Conservation (phyloP, 441 rosid genomes). For the Adansonia rubrostipa region DNA sequence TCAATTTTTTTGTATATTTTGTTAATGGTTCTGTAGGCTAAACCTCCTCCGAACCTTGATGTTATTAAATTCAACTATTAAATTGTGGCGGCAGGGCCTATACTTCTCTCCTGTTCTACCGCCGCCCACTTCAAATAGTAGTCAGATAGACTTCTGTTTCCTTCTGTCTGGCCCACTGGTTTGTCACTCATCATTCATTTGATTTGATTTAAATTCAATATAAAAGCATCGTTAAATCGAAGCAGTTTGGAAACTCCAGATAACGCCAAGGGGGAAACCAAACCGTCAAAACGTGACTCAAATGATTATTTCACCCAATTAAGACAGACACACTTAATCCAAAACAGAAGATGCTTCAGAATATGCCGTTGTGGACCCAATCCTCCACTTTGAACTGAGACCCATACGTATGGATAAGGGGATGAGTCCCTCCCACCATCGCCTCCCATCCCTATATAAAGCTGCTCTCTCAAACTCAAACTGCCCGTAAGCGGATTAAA, state of each 20-base stretch:
- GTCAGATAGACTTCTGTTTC: background rate
- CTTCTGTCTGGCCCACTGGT: background rate
- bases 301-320: slow-evolving; percentile 22
- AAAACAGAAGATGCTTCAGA: slow-evolving; percentile 35
- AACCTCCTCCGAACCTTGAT: too few relatives aligned
- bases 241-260: background rate
- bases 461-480: background rate
- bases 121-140: background rate
- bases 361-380: slow-evolving; percentile 25
- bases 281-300: slow-evolving; percentile 24
- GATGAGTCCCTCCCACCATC: background rate
- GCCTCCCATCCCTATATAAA: slow-evolving; percentile 13
- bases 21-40: too few relatives aligned
- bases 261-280: background rate
- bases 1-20: too few relatives aligned
- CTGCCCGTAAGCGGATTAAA: background rate
- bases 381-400: background rate
- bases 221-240: background rate
- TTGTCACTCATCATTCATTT: too few relatives aligned
- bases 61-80: too few relatives aligned
- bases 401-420: background rate
- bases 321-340: slow-evolving; percentile 23
- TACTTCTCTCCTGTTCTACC: background rate
- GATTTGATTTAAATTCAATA: too few relatives aligned
- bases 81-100: background rate